phyloP scores from a whole-genome alignment of 192 early-diverging fungal genomes.

The Gamsiella multidivaricata region DNA sequence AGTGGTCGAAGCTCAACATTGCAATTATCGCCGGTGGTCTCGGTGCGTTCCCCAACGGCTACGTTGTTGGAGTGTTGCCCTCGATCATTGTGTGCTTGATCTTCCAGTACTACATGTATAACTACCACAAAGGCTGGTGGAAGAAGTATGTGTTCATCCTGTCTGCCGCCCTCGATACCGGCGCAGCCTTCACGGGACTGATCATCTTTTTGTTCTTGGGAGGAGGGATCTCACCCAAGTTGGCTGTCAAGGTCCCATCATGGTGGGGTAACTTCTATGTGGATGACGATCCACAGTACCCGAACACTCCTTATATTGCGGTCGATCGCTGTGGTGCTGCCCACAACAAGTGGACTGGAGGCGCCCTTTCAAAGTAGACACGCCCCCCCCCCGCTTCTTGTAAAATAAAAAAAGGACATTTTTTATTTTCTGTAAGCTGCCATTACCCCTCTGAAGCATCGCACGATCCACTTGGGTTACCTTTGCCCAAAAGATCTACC shows the following conservation, averaged over 20 bases:
- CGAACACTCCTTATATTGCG: not conserved
- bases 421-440: no score
- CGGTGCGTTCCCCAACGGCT: slow-evolving; percentile 61
- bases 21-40: slow-evolving; percentile 63
- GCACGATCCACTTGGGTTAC: no score
- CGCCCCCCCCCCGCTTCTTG: no score
- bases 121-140: slow-evolving; percentile 65
- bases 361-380: slow-evolving; percentile 12
- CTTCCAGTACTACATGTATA: slow-evolving; percentile 63
- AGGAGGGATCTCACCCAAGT: slow-evolving; percentile 54
- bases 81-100: slow-evolving; percentile 50
- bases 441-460: no score
- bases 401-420: no score
- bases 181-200: slow-evolving; percentile 60
- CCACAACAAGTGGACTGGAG: slow-evolving; percentile 14
- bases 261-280: slow-evolving; percentile 41
- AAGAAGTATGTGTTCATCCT: slow-evolving; percentile 76
- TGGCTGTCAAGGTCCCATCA: slow-evolving; percentile 2
- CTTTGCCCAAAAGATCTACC: no score
- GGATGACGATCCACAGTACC: not conserved
- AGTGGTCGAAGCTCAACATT: slow-evolving; percentile 60
- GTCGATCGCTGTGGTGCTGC: slow-evolving; percentile 41
- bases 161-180: slow-evolving; percentile 72
- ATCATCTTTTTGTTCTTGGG: slow-evolving; percentile 61
- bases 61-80: slow-evolving; percentile 52